These are phyloP conservation scores for Nothophoma quercina DNA, from an alignment of 2,329 filamentous ascomycete genomes.

Conservation along the genomic window DNA sequence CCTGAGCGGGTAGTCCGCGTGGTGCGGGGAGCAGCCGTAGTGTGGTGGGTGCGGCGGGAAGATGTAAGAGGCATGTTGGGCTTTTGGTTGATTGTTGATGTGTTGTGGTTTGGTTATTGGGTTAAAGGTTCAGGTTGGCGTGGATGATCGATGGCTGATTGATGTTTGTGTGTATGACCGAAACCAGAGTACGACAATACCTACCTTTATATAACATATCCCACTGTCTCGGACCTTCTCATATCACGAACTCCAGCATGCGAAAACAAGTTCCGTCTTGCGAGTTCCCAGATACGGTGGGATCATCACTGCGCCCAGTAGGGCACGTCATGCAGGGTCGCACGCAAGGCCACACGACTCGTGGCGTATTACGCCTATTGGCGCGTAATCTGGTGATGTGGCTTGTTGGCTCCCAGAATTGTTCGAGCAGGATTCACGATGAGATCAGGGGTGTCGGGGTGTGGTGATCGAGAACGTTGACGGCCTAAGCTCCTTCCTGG, in stretches of 20 bases:
- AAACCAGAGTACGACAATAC: background rate
- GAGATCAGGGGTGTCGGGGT: constrained; percentile 19
- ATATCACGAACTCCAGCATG: constrained; percentile 7
- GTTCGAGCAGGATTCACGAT: constrained; percentile 18
- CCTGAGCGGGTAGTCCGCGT: constrained; percentile 46
- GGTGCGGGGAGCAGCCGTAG: constrained; percentile 37
- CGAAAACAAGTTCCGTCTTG: constrained; percentile 31
- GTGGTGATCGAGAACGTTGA: constrained; percentile 6
- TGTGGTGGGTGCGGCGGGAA: constrained; percentile 31
- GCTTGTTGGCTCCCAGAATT: constrained; percentile 18
- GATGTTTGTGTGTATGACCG: background rate
- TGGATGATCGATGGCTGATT: constrained; percentile 8
- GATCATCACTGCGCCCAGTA: constrained; percentile 14
- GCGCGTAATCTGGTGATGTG: constrained; percentile 15
- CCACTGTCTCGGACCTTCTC: constrained; percentile 1
- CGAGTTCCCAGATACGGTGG: constrained; percentile 1
- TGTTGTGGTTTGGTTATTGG: background rate
- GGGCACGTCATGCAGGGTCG: constrained; percentile 39
- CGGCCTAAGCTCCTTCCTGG: background rate
- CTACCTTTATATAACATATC: constrained; percentile 18
- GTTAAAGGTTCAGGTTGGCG: constrained; percentile 9
- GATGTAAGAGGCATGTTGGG: constrained; percentile 42
- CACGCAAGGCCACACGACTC: constrained; percentile 10
- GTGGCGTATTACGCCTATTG: constrained; percentile 28
- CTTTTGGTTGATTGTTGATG: constrained; percentile 6